Evolutionary conservation across 108 stramenopile species (phyloP).

Genomic region (Hondaea fermentalgiana): DNA sequence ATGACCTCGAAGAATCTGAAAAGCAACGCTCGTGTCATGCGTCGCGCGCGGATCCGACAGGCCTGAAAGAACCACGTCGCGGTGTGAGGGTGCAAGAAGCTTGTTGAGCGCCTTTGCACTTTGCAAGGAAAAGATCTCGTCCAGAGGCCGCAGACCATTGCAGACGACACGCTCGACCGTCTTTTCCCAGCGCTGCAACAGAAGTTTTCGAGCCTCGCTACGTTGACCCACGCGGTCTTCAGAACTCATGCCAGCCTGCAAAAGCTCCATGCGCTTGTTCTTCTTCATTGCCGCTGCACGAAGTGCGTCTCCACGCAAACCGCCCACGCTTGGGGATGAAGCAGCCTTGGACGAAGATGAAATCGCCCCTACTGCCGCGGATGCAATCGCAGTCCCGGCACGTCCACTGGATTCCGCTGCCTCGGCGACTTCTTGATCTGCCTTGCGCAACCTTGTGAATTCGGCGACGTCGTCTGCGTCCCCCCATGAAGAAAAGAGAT

Average conservation of each 20-base stretch:
- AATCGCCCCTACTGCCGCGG: background rate
- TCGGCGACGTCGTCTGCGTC: background rate
- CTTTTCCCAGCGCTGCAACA: background rate
- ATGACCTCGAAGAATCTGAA: slow-evolving; percentile 1
- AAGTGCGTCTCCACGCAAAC: background rate
- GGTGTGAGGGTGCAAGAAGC: background rate
- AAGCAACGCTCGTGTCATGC: background rate
- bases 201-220: background rate
- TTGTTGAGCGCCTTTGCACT: background rate
- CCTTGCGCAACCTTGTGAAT: background rate
- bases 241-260: background rate
- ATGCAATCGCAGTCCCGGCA: too few relatives aligned
- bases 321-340: background rate
- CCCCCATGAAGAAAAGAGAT: background rate
- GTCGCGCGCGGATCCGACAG: background rate
- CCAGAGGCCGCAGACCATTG: background rate
- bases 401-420: too few relatives aligned
- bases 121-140: background rate
- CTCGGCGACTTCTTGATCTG: background rate
- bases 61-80: background rate
- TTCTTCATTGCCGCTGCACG: background rate
- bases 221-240: background rate
- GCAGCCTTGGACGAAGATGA: too few relatives aligned
- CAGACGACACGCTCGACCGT: background rate
- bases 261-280: background rate